Percentiles rank a stretch among this genome's conserved stretches.
Conservation (phyloP, 768 basidiomycete genomes). For the Mycena kentingensis region DNA sequence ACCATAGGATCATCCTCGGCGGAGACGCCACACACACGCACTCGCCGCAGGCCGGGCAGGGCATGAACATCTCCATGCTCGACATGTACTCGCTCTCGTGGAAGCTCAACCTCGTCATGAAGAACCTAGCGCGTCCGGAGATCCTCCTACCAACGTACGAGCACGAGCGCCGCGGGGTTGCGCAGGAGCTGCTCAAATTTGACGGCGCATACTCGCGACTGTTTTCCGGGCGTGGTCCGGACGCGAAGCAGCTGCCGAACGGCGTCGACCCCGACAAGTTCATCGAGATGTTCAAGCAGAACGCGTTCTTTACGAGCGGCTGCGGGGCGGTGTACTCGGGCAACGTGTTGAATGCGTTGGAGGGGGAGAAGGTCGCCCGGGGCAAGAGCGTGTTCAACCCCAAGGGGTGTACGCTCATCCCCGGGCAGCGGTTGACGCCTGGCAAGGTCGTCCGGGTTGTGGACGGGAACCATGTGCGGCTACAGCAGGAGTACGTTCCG, state of each 20-base stretch:
- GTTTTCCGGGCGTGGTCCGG: slow-evolving; percentile 33
- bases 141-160: slow-evolving; percentile 34
- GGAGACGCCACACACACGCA: slow-evolving; percentile 38
- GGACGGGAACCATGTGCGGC: slow-evolving; percentile 19
- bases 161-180: slow-evolving; percentile 40
- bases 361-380: slow-evolving; percentile 4
- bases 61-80: slow-evolving; percentile 35
- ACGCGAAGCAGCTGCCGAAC: slow-evolving; percentile 17
- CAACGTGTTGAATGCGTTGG: slow-evolving; percentile 20
- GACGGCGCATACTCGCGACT: slow-evolving; percentile 41
- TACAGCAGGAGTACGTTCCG: slow-evolving; percentile 20
- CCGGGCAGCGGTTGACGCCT: slow-evolving; percentile 19
- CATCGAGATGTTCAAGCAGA: slow-evolving; percentile 25
- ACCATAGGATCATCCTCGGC: slow-evolving; percentile 41
- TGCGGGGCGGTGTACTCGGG: slow-evolving; percentile 21
- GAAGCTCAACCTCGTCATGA: slow-evolving; percentile 25
- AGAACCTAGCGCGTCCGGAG: slow-evolving; percentile 20
- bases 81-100: slow-evolving; percentile 23
- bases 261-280: slow-evolving; percentile 22
- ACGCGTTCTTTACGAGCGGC: slow-evolving; percentile 23
- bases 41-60: slow-evolving; percentile 35
- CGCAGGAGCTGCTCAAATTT: slow-evolving; percentile 44
- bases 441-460: slow-evolving; percentile 17
- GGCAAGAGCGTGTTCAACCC: slow-evolving; percentile 17
- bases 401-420: slow-evolving; percentile 14